Evolutionary conservation across 306 rosid species (phyloP).

Genomic region (Acacia confusa): DNA sequence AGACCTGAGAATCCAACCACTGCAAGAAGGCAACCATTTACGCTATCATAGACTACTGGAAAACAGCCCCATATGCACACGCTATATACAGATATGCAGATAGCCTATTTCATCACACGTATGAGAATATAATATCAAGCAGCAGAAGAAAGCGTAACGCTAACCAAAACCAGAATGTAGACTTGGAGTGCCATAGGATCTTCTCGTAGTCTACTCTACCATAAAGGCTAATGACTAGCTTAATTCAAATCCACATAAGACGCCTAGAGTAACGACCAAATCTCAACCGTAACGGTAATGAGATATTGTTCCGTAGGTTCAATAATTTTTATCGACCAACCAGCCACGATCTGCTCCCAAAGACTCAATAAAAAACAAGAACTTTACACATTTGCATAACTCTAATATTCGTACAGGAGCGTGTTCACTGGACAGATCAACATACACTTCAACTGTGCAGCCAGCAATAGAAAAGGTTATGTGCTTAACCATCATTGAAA

Average conservation of each 20-base stretch:
- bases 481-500: conserved; percentile 24
- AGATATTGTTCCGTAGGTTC: conserved; percentile 24
- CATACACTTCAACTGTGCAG: conserved; percentile 60
- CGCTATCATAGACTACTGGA: background rate
- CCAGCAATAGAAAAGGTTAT: conserved; percentile 5
- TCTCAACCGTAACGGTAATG: conserved; percentile 23
- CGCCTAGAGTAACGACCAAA: conserved; percentile 11
- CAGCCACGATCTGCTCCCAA: conserved; percentile 20
- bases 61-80: background rate
- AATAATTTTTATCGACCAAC: conserved; percentile 16
- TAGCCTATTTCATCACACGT: conserved; percentile 17
- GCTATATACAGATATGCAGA: conserved; percentile 5
- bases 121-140: background rate
- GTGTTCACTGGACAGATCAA: conserved; percentile 63
- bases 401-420: conserved; percentile 9
- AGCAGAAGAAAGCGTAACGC: conserved; percentile 2
- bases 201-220: conserved; percentile 31
- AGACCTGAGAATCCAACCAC: conserved; percentile 20
- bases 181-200: background rate
- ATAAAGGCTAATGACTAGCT: conserved; percentile 29
- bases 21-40: conserved; percentile 9
- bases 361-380: conserved; percentile 25
- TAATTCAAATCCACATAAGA: conserved; percentile 21
- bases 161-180: background rate
- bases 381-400: conserved; percentile 22